phyloP scores from a whole-genome alignment of 2,329 filamentous ascomycete genomes.

The Sporothrix pseudoabietina region DNA sequence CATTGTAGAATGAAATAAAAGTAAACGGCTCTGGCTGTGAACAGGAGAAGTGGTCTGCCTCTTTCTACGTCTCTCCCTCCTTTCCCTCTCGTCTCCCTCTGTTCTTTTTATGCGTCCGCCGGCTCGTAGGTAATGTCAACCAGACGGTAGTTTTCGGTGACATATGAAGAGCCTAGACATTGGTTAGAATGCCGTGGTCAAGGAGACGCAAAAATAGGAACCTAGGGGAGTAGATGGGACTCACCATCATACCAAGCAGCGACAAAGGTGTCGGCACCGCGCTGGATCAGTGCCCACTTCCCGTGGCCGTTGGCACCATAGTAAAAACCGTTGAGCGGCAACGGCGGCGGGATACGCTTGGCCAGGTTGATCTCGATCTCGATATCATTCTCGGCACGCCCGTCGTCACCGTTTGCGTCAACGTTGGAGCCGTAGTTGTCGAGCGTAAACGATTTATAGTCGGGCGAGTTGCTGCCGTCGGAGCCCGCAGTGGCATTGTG shows the following conservation, averaged over 20 bases:
- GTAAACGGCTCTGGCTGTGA: neutral
- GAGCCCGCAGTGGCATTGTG: conserved; percentile 32
- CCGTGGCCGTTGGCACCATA: conserved; percentile 31
- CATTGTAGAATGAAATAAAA: neutral
- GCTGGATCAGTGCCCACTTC: conserved; percentile 45
- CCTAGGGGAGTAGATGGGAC: conserved; percentile 31
- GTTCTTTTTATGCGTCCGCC: neutral
- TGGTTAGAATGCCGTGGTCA: neutral
- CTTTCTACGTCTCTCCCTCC: neutral
- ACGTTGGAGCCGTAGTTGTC: conserved; percentile 28
- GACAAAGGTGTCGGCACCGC: conserved; percentile 37
- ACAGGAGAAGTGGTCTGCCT: neutral
- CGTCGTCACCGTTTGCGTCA: conserved; percentile 33
- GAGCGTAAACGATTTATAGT: conserved; percentile 45
- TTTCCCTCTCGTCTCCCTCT: neutral
- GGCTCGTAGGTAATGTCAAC: conserved; percentile 42
- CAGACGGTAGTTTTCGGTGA: conserved; percentile 41
- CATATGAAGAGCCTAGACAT: conserved; percentile 36
- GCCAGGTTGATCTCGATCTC: neutral
- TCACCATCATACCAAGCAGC: conserved; percentile 46
- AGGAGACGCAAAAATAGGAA: neutral
- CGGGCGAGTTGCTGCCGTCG: conserved; percentile 36
- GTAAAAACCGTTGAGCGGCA: conserved; percentile 26
- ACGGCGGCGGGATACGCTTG: conserved; percentile 7
- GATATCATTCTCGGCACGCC: conserved; percentile 24